Percentiles rank a stretch among this genome's conserved stretches.
Conservation (phyloP, 805 yeast species). For the Lachancea meyersii region DNA sequence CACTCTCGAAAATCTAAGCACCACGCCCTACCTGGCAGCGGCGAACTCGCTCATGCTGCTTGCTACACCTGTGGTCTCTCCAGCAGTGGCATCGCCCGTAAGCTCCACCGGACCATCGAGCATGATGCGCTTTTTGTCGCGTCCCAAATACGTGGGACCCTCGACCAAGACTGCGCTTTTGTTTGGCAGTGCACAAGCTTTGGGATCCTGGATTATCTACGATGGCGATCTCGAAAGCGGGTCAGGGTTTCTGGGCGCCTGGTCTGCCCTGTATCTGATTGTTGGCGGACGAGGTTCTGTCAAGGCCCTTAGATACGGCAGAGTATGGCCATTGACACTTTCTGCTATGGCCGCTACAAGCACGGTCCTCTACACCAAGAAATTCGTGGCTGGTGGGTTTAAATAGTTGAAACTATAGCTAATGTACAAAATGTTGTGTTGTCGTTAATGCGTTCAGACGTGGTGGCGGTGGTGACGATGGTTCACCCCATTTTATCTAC, state of each 20-base stretch:
- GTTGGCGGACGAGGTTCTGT: constrained; percentile 62
- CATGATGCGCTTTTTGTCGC: constrained; percentile 13
- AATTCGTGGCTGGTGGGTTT: constrained; percentile 48
- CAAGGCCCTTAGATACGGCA: constrained; percentile 44
- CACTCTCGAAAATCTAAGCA: not conserved
- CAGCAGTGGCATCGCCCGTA: constrained; percentile 17
- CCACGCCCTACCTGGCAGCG: constrained; percentile 37
- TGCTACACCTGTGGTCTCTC: constrained; percentile 35
- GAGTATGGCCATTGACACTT: constrained; percentile 56
- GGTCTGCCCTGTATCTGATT: constrained; percentile 69
- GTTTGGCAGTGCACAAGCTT: constrained; percentile 55
- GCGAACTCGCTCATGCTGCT: constrained; percentile 35
- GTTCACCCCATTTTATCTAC: constrained; percentile 33
- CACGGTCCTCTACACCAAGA: constrained; percentile 60
- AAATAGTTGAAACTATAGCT: not conserved
- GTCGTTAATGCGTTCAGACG: not conserved
- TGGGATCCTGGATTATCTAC: constrained; percentile 67
- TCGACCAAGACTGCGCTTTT: constrained; percentile 37
- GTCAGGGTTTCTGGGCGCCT: constrained; percentile 72
- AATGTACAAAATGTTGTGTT: not conserved
- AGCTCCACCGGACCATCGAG: constrained; percentile 2
- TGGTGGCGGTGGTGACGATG: no score
- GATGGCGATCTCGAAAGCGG: constrained; percentile 78
- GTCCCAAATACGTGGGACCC: constrained; percentile 31
- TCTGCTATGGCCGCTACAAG: constrained; percentile 55